These are phyloP conservation scores for Boletus chippewaensis DNA, from an alignment of 1,284 basidiomycete species.

Conservation along the genomic window DNA sequence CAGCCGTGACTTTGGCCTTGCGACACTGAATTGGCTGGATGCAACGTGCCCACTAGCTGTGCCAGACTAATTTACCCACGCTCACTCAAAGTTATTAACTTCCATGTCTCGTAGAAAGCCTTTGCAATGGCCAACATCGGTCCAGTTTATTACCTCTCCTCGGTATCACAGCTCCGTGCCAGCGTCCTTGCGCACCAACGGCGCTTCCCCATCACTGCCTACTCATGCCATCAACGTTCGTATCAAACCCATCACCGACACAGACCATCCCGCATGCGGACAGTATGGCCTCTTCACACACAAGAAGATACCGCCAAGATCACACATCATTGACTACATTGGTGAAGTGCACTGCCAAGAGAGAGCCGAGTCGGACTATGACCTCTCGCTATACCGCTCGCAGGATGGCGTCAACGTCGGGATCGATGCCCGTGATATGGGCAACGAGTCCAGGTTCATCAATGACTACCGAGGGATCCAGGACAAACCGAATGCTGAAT, in stretches of 20 bases:
- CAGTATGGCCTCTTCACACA: slow-evolving; percentile 79
- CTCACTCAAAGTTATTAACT: neutral
- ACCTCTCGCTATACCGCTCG: slow-evolving; percentile 69
- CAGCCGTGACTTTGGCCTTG: slow-evolving; percentile 2
- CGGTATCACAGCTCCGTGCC: slow-evolving; percentile 52
- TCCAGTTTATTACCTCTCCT: slow-evolving; percentile 41
- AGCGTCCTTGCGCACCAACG: slow-evolving; percentile 27
- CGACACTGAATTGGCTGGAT: neutral
- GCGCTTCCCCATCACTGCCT: slow-evolving; percentile 16
- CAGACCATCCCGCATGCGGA: slow-evolving; percentile 70
- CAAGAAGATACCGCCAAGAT: slow-evolving; percentile 58
- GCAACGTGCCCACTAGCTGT: slow-evolving; percentile 8
- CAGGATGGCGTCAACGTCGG: slow-evolving; percentile 52
- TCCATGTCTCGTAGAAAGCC: slow-evolving; percentile 28
- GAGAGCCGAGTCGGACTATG: slow-evolving; percentile 72
- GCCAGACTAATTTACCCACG: slow-evolving; percentile 30
- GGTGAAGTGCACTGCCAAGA: slow-evolving; percentile 80
- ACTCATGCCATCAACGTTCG: slow-evolving; percentile 27
- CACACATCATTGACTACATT: slow-evolving; percentile 74
- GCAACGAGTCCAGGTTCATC: slow-evolving; percentile 83
- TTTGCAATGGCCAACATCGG: slow-evolving; percentile 42
- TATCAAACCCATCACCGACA: slow-evolving; percentile 42
- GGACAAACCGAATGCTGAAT: slow-evolving; percentile 66
- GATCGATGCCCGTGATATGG: slow-evolving; percentile 67
- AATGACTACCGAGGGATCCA: slow-evolving; percentile 81